Evolutionary conservation across 2,329 filamentous ascomycete genomes (phyloP).

Genomic region (Didymella arachidicola): DNA sequence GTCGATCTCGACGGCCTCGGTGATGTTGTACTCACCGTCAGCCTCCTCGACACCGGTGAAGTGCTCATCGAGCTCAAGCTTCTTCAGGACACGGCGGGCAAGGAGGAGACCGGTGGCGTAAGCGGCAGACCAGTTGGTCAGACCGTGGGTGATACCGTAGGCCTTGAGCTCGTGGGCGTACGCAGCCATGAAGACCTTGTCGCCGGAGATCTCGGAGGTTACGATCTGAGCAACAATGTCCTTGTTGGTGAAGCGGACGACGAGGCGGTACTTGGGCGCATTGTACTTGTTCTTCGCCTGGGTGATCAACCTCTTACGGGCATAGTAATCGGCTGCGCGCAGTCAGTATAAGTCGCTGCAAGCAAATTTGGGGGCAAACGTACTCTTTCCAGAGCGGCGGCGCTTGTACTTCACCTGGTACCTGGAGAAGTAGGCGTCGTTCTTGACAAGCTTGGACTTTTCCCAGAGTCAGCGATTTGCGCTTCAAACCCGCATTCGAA

Average conservation of each 20-base stretch:
- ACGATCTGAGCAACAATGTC: constrained; percentile 99
- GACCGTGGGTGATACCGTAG: constrained; percentile 97
- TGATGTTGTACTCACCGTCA: constrained; percentile 94
- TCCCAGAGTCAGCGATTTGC: constrained; percentile 99
- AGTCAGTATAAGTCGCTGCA: constrained; percentile 61
- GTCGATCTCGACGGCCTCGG: constrained; percentile 92
- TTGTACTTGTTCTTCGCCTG: constrained; percentile 99
- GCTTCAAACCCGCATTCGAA: constrained; percentile 91
- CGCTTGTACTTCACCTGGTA: constrained; percentile 99
- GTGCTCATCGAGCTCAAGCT: constrained; percentile 92
- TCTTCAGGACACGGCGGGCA: constrained; percentile 94
- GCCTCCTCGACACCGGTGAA: constrained; percentile 97
- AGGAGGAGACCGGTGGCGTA: constrained; percentile 97
- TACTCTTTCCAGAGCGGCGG: constrained; percentile 95
- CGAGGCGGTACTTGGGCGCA: constrained; percentile 99
- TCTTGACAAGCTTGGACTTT: constrained; percentile 96
- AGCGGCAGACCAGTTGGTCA: constrained; percentile 99
- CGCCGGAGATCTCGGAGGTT: constrained; percentile 92
- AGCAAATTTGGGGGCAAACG: constrained; percentile 59
- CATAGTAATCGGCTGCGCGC: constrained; percentile 90
- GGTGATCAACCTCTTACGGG: constrained; percentile 98
- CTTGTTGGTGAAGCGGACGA: constrained; percentile 99
- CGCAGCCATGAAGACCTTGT: constrained; percentile 82
- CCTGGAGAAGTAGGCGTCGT: constrained; percentile 98
- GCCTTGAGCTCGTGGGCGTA: constrained; percentile 92